Percentiles rank a stretch among this genome's conserved stretches.
These are phyloP conservation scores for Blastocystis hominis DNA, from an alignment of 352 stramenopile species.

Conservation along the genomic window DNA sequence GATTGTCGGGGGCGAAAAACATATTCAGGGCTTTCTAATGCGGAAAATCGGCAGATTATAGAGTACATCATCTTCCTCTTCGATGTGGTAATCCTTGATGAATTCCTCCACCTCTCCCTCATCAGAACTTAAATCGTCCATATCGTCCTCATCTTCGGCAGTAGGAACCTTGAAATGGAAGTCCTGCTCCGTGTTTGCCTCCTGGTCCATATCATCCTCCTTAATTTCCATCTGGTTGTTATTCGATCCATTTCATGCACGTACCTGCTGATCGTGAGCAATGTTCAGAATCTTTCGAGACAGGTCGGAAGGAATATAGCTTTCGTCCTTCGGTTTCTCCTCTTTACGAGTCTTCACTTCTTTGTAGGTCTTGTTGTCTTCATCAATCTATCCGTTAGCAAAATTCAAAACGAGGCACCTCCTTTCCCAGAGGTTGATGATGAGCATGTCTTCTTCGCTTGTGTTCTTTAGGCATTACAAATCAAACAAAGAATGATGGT, in stretches of 20 bases:
- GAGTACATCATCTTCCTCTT: conserved; percentile 70
- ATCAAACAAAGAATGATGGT: neutral
- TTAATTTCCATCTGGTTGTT: conserved; percentile 31
- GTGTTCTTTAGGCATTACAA: conserved; percentile 42
- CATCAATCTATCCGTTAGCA: conserved; percentile 32
- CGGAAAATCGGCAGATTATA: conserved; percentile 62
- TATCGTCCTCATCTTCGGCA: conserved; percentile 74
- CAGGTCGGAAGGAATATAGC: conserved; percentile 48
- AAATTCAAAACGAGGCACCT: neutral
- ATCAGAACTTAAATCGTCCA: conserved; percentile 77
- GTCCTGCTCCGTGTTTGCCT: conserved; percentile 73
- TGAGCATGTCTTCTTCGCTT: neutral
- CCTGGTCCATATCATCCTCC: conserved; percentile 65
- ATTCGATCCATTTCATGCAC: conserved; percentile 50
- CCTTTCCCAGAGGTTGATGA: conserved; percentile 30
- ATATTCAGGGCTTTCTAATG: conserved; percentile 74
- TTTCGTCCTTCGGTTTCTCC: conserved; percentile 61
- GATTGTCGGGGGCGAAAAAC: conserved; percentile 68
- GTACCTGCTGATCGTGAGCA: conserved; percentile 65
- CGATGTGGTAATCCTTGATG: conserved; percentile 67
- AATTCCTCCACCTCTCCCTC: conserved; percentile 62
- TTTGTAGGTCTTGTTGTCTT: conserved; percentile 58
- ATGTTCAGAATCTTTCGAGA: conserved; percentile 66
- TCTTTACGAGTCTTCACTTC: conserved; percentile 58
- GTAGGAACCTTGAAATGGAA: conserved; percentile 66